phyloP scores from a whole-genome alignment of 2,329 filamentous ascomycete genomes.

The Colletotrichum salicis region DNA sequence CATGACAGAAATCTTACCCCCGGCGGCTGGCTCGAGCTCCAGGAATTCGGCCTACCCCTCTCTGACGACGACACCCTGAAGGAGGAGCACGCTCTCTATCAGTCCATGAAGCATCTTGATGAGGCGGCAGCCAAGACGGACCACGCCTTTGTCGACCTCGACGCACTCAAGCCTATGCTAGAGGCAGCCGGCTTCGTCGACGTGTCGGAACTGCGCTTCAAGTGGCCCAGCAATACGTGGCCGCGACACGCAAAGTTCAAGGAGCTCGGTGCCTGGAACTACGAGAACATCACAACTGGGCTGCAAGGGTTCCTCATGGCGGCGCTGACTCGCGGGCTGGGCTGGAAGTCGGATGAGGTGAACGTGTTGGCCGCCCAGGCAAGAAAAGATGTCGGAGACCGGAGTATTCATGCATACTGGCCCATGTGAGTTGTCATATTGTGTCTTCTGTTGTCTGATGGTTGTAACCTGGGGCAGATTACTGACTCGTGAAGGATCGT shows the following conservation, averaged over 20 bases:
- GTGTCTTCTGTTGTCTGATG: background rate
- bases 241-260: conserved; percentile 47
- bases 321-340: conserved; percentile 49
- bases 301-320: conserved; percentile 50
- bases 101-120: conserved; percentile 41
- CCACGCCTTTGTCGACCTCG: conserved; percentile 31
- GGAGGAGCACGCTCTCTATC: conserved; percentile 32
- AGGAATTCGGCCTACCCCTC: conserved; percentile 30
- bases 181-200: conserved; percentile 48
- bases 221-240: conserved; percentile 53
- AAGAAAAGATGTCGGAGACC: conserved; percentile 40
- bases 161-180: conserved; percentile 35
- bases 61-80: conserved; percentile 33
- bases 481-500: conserved; percentile 27
- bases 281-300: conserved; percentile 46
- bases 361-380: conserved; percentile 39
- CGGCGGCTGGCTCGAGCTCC: conserved; percentile 33
- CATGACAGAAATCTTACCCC: conserved; percentile 19
- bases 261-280: conserved; percentile 47
- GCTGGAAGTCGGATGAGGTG: conserved; percentile 47
- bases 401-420: conserved; percentile 45
- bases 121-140: conserved; percentile 34
- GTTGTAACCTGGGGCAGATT: background rate
- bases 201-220: conserved; percentile 43
- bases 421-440: conserved; percentile 47